Conservation (phyloP, 1,284 basidiomycete genomes). For the Ceratobasidium theobromae region DNA sequence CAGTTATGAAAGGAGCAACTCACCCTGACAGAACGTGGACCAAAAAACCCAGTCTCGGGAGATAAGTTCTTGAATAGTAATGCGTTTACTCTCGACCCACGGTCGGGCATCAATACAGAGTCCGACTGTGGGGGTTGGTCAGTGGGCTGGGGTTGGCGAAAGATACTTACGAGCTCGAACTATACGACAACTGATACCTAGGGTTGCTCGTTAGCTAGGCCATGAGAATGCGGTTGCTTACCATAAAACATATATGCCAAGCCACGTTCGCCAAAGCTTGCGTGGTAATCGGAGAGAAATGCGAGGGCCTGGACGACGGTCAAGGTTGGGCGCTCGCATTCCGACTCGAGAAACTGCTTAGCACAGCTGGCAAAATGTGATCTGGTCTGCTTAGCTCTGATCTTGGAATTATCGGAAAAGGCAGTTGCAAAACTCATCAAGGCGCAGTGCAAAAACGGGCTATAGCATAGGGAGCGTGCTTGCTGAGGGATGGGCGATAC, state of each 20-base stretch:
- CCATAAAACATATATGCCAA: constrained; percentile 40
- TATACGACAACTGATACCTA: constrained; percentile 57
- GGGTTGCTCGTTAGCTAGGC: neutral
- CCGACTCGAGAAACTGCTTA: constrained; percentile 56
- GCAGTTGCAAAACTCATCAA: constrained; percentile 60
- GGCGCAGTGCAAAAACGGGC: constrained; percentile 69
- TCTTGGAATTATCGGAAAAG: constrained; percentile 57
- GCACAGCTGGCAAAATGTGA: constrained; percentile 56
- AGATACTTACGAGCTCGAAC: constrained; percentile 46
- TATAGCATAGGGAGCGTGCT: constrained; percentile 60
- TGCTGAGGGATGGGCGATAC: constrained; percentile 27
- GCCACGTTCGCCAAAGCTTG: constrained; percentile 43
- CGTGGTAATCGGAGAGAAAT: constrained; percentile 60
- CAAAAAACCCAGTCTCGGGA: constrained; percentile 60
- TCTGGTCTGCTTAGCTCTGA: constrained; percentile 52
- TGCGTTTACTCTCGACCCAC: constrained; percentile 55
- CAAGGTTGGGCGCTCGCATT: constrained; percentile 59
- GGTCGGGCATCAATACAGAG: constrained; percentile 58
- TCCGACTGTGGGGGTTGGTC: constrained; percentile 48
- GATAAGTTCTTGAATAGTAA: constrained; percentile 53
- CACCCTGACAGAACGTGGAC: constrained; percentile 54
- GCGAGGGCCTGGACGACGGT: constrained; percentile 60
- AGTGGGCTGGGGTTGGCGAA: neutral
- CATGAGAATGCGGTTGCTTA: neutral
- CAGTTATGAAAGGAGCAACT: neutral